Conservation (phyloP, 2,329 filamentous ascomycete genomes). For the Fusarium solani-melongenae region DNA sequence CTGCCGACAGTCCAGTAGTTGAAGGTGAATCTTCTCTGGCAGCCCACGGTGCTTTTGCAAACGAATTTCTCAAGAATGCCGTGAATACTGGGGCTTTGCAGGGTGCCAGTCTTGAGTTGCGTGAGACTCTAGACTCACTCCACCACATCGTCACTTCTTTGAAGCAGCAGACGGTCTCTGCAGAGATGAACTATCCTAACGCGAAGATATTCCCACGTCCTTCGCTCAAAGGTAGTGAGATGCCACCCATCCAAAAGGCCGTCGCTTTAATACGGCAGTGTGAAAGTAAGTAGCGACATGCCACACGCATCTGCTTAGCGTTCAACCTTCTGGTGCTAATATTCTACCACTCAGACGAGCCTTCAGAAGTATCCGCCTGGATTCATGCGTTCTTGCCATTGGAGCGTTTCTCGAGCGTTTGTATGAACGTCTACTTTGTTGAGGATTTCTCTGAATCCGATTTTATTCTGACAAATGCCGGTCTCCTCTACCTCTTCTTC, state of each 20-base stretch:
- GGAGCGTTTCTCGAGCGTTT: slow-evolving; percentile 47
- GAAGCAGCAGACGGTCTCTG: slow-evolving; percentile 39
- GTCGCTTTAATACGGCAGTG: slow-evolving; percentile 34
- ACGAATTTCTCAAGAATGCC: slow-evolving; percentile 55
- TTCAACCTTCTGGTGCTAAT: slow-evolving; percentile 1
- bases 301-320: background rate
- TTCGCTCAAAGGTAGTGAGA: slow-evolving; percentile 26
- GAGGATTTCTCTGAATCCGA: slow-evolving; percentile 47
- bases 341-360: slow-evolving; percentile 10
- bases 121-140: slow-evolving; percentile 50
- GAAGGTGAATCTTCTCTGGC: slow-evolving; percentile 59
- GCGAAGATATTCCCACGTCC: slow-evolving; percentile 36
- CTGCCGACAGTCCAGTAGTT: slow-evolving; percentile 47
- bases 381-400: slow-evolving; percentile 45
- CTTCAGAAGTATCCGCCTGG: slow-evolving; percentile 42
- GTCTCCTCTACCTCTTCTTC: slow-evolving; percentile 46
- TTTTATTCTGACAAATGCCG: slow-evolving; percentile 49
- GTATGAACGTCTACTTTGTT: slow-evolving; percentile 48
- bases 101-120: slow-evolving; percentile 46
- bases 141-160: slow-evolving; percentile 43
- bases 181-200: slow-evolving; percentile 40
- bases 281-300: slow-evolving; percentile 26
- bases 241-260: slow-evolving; percentile 40
- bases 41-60: slow-evolving; percentile 59
- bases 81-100: slow-evolving; percentile 45